Evolutionary conservation across 768 basidiomycete species (phyloP).

Genomic region (Baorangia bicolor): DNA sequence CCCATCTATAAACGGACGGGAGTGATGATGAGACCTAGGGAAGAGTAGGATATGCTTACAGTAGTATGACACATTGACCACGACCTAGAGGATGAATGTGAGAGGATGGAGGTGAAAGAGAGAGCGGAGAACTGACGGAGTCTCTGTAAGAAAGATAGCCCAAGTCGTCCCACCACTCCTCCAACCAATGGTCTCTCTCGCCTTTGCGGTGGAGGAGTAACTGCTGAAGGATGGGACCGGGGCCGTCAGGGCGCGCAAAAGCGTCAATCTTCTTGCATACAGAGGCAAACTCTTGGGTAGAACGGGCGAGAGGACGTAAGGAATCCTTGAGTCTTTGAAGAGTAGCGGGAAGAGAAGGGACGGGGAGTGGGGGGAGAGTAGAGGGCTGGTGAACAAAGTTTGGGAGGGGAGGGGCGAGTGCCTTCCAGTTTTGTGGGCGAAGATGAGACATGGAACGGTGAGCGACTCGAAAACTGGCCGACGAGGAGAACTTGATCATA

Average conservation of each 20-base stretch:
- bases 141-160: slow-evolving; percentile 86
- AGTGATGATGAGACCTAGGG: slow-evolving; percentile 6
- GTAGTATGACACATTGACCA: slow-evolving; percentile 93
- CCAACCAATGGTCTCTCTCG: slow-evolving; percentile 76
- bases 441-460: slow-evolving; percentile 18
- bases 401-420: slow-evolving; percentile 57
- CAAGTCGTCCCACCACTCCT: slow-evolving; percentile 91
- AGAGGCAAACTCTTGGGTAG: slow-evolving; percentile 53
- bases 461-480: not conserved
- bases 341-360: slow-evolving; percentile 66
- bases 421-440: slow-evolving; percentile 68
- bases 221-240: slow-evolving; percentile 58
- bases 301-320: slow-evolving; percentile 71
- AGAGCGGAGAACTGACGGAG: slow-evolving; percentile 48
- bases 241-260: slow-evolving; percentile 46
- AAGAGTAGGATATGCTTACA: slow-evolving; percentile 47
- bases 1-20: slow-evolving; percentile 54
- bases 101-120: not conserved
- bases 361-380: slow-evolving; percentile 67
- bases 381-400: slow-evolving; percentile 66
- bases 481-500: not conserved
- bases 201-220: slow-evolving; percentile 55
- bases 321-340: slow-evolving; percentile 67
- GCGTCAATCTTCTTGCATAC: slow-evolving; percentile 64
- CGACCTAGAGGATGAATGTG: slow-evolving; percentile 49